Evolutionary conservation across 73 alveolate species (phyloP).

Genomic region (Paraurostyla sp.): DNA sequence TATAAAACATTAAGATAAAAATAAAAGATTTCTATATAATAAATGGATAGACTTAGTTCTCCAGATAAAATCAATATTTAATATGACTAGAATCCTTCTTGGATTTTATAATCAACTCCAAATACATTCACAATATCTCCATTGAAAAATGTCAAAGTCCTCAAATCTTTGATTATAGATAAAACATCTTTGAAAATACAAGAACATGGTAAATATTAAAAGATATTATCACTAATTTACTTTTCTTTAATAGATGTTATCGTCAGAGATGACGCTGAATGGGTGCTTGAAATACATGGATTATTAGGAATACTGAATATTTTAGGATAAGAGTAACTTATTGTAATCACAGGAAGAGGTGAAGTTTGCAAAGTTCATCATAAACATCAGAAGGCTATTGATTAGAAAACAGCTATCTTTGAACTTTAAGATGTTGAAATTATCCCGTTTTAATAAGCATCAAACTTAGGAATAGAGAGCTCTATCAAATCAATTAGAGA

Average conservation of each 20-base stretch:
- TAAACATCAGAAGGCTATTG: background rate
- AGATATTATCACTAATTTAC: background rate
- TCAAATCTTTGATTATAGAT: conserved; percentile 36
- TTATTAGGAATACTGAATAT: conserved; percentile 65
- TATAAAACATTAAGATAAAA: background rate
- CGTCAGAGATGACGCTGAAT: conserved; percentile 24
- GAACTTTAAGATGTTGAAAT: conserved; percentile 21
- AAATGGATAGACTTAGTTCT: background rate
- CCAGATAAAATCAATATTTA: too few species aligned
- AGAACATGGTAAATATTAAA: conserved; percentile 41
- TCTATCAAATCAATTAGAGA: conserved; percentile 62
- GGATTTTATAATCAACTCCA: conserved; percentile 25
- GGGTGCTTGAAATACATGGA: conserved; percentile 48
- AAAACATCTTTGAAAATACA: conserved; percentile 10
- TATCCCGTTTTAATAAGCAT: conserved; percentile 6
- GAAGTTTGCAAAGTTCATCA: conserved; percentile 26
- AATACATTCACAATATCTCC: conserved; percentile 51
- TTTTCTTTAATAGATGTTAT: background rate
- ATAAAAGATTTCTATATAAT: background rate
- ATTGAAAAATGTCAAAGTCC: background rate
- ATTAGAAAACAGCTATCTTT: conserved; percentile 14
- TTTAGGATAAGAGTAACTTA: conserved; percentile 28
- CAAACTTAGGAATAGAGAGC: background rate
- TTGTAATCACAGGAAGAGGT: conserved; percentile 26
- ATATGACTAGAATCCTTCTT: background rate